These are phyloP conservation scores for Neoascochyta sp. DNA, from an alignment of 2,329 filamentous ascomycete genomes.

Conservation along the genomic window DNA sequence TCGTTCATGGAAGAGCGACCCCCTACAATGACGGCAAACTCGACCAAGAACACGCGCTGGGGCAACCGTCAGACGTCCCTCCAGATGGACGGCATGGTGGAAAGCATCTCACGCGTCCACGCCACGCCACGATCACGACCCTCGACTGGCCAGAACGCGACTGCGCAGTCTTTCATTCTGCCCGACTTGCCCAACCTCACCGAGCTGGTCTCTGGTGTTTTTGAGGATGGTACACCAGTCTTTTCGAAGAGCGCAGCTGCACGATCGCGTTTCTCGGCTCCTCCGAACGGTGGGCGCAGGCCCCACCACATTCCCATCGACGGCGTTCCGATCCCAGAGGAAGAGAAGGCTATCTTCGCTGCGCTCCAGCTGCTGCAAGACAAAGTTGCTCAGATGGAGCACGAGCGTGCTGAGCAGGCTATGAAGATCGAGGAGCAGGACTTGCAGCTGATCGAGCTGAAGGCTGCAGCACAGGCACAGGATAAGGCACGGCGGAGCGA, in stretches of 20 bases:
- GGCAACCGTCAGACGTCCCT: slow-evolving; percentile 45
- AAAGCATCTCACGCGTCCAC: slow-evolving; percentile 17
- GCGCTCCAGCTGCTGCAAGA: slow-evolving; percentile 57
- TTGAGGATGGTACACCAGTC: slow-evolving; percentile 56
- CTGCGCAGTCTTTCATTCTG: slow-evolving; percentile 58
- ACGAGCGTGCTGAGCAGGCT: slow-evolving; percentile 51
- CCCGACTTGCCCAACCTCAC: slow-evolving; percentile 60
- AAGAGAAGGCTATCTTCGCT: slow-evolving; percentile 62
- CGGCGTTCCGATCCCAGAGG: slow-evolving; percentile 55
- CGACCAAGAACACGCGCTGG: slow-evolving; percentile 55
- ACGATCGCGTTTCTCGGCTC: slow-evolving; percentile 54
- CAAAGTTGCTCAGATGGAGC: slow-evolving; percentile 55
- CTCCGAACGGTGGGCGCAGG: slow-evolving; percentile 28
- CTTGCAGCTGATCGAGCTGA: slow-evolving; percentile 50
- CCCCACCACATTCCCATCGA: slow-evolving; percentile 48
- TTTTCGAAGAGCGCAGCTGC: slow-evolving; percentile 50
- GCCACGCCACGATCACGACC: slow-evolving; percentile 31
- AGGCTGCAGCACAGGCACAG: slow-evolving; percentile 45
- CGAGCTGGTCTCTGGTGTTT: slow-evolving; percentile 58
- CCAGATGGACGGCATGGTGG: slow-evolving; percentile 28
- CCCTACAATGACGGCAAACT: slow-evolving; percentile 39
- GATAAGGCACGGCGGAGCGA: slow-evolving; percentile 43
- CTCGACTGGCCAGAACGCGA: slow-evolving; percentile 47
- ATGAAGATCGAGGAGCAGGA: slow-evolving; percentile 51
- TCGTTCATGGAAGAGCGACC: slow-evolving; percentile 52